Conservation (phyloP, 192 early-diverging fungal genomes). For the Umbelopsis isabellina region DNA sequence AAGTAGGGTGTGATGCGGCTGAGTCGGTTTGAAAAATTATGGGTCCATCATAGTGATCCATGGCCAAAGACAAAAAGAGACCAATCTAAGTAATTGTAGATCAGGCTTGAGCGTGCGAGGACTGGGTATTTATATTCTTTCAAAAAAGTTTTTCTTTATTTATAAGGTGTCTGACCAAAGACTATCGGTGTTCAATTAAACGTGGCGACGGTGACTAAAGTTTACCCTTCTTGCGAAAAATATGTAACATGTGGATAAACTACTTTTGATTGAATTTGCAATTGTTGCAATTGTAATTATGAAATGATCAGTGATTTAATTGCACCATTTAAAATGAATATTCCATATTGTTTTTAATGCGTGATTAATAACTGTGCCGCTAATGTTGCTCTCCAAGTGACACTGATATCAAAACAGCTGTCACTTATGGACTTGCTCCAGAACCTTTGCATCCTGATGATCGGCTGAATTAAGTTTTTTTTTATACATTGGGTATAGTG, state of each 20-base stretch:
- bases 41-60: background rate
- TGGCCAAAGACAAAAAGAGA: background rate
- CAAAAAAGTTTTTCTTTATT: too few species aligned
- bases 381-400: background rate
- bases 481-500: background rate
- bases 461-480: conserved; percentile 6
- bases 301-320: too few species aligned
- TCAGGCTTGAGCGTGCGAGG: background rate
- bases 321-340: background rate
- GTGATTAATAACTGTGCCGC: background rate
- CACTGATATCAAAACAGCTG: background rate
- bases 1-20: background rate
- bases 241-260: background rate
- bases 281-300: too few species aligned
- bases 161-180: too few species aligned
- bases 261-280: too few species aligned
- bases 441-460: background rate
- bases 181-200: background rate
- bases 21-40: background rate
- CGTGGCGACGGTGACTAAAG: conserved; percentile 5
- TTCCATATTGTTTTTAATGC: background rate
- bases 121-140: background rate
- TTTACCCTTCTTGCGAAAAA: background rate
- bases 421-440: conserved; percentile 2
- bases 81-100: background rate